A percentile compares a stretch with the other conserved stretches of the same genome.
These are phyloP conservation scores for Xylaria palmicola DNA, from an alignment of 495 filamentous ascomycete species.

Conservation along the genomic window DNA sequence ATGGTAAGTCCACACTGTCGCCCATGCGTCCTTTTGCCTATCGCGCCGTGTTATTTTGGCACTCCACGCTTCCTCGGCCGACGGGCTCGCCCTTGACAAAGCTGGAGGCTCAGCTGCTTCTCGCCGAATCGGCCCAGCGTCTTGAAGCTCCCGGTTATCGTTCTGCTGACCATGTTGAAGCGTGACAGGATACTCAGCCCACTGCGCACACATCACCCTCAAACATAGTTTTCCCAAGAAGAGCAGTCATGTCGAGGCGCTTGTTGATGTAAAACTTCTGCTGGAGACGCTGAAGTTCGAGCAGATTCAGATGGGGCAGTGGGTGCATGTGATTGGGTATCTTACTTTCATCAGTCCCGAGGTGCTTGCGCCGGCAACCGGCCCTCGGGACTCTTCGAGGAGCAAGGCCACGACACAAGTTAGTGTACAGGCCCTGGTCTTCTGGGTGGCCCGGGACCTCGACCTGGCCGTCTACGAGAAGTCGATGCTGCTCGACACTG, in stretches of 20 bases:
- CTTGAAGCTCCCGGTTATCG: not conserved
- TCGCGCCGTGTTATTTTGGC: not conserved
- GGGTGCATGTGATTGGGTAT: conserved; percentile 90
- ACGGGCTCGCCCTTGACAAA: not conserved
- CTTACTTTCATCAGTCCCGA: conserved; percentile 41
- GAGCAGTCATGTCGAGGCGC: conserved; percentile 38
- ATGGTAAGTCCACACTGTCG: conserved; percentile 61
- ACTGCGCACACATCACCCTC: conserved; percentile 60
- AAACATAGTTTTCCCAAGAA: conserved; percentile 63
- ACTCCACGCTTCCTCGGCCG: not conserved
- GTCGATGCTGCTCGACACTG: conserved; percentile 22
- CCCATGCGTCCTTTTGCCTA: not conserved
- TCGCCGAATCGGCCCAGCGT: not conserved
- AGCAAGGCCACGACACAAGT: conserved; percentile 24
- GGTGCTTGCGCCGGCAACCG: conserved; percentile 7
- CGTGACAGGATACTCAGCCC: conserved; percentile 64
- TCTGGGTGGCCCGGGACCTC: conserved; percentile 65
- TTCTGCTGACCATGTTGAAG: conserved; percentile 44
- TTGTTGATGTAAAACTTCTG: conserved; percentile 70
- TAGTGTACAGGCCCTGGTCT: conserved; percentile 61
- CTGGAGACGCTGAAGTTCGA: conserved; percentile 62
- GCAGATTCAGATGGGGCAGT: conserved; percentile 72
- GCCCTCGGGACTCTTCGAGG: not conserved
- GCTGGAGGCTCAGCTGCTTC: not conserved
- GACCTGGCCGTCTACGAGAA: conserved; percentile 63